phyloP scores from a whole-genome alignment of 2,329 filamentous ascomycete genomes.

The Verticillium nubilum region DNA sequence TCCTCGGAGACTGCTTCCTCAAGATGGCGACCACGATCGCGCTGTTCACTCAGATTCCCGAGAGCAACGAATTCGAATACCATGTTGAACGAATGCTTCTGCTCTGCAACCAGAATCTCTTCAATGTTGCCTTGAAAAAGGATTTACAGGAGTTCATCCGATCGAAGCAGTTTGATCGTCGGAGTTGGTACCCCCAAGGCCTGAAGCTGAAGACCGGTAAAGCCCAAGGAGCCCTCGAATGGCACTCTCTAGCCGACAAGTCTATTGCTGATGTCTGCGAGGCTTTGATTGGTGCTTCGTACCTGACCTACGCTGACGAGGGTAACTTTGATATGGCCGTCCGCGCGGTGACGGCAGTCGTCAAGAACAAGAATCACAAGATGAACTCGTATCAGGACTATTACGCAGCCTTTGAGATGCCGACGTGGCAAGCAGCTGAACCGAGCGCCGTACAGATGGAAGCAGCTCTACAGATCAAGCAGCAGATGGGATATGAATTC shows the following conservation, averaged over 20 bases:
- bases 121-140: slow-evolving; percentile 65
- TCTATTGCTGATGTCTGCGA: slow-evolving; percentile 92
- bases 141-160: slow-evolving; percentile 71
- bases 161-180: slow-evolving; percentile 73
- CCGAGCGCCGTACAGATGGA: slow-evolving; percentile 63
- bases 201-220: slow-evolving; percentile 72
- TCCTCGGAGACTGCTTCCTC: slow-evolving; percentile 87
- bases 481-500: slow-evolving; percentile 59
- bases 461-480: slow-evolving; percentile 59
- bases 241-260: slow-evolving; percentile 76
- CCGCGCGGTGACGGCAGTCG: slow-evolving; percentile 61
- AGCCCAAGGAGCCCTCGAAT: slow-evolving; percentile 42
- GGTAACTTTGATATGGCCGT: slow-evolving; percentile 52
- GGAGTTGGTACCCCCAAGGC: slow-evolving; percentile 84
- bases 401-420: slow-evolving; percentile 59
- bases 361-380: slow-evolving; percentile 62
- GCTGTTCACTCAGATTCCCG: slow-evolving; percentile 69
- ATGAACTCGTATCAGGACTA: slow-evolving; percentile 72
- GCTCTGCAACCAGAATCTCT: slow-evolving; percentile 87
- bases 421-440: slow-evolving; percentile 61
- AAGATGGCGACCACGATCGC: slow-evolving; percentile 95
- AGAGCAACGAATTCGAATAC: slow-evolving; percentile 77
- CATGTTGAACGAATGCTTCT: slow-evolving; percentile 89
- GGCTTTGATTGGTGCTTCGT: slow-evolving; percentile 84
- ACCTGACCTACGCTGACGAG: slow-evolving; percentile 41